Evolutionary conservation across 2,329 filamentous ascomycete species (phyloP).

Genomic region (Curvularia lunata): DNA sequence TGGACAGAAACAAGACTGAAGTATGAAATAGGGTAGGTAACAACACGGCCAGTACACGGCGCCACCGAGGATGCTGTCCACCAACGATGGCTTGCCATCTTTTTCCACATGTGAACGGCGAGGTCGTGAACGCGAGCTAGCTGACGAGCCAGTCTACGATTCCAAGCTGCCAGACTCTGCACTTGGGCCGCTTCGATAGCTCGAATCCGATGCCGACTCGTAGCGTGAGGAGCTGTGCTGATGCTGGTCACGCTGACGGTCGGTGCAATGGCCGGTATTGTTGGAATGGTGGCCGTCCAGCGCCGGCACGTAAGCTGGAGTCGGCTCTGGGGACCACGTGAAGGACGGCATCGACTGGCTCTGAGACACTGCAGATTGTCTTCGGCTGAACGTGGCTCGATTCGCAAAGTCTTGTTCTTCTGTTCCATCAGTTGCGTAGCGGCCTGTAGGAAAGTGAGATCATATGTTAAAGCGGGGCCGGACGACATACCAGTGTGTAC

Average conservation of each 20-base stretch:
- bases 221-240: slow-evolving; percentile 26
- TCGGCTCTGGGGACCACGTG: slow-evolving; percentile 23
- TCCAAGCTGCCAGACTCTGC: slow-evolving; percentile 36
- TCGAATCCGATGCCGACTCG: slow-evolving; percentile 27
- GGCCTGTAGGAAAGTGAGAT: slow-evolving; percentile 29
- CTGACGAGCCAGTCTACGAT: slow-evolving; percentile 32
- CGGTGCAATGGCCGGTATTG: slow-evolving; percentile 30
- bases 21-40: slow-evolving; percentile 44
- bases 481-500: not conserved
- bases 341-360: slow-evolving; percentile 10
- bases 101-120: slow-evolving; percentile 21
- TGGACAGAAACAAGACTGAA: slow-evolving; percentile 46
- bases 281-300: slow-evolving; percentile 39
- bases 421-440: slow-evolving; percentile 34
- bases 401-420: slow-evolving; percentile 35
- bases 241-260: slow-evolving; percentile 32
- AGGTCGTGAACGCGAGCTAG: slow-evolving; percentile 24
- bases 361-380: slow-evolving; percentile 5
- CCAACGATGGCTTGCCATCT: slow-evolving; percentile 36
- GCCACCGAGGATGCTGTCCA: slow-evolving; percentile 34
- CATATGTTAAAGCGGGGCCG: not conserved
- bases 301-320: slow-evolving; percentile 28
- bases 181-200: slow-evolving; percentile 37
- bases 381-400: slow-evolving; percentile 19
- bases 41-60: slow-evolving; percentile 41